Base-by-base conservation (phyloP, 2,329 filamentous ascomycete species). In the Chaetomiaceae sp. region DNA sequence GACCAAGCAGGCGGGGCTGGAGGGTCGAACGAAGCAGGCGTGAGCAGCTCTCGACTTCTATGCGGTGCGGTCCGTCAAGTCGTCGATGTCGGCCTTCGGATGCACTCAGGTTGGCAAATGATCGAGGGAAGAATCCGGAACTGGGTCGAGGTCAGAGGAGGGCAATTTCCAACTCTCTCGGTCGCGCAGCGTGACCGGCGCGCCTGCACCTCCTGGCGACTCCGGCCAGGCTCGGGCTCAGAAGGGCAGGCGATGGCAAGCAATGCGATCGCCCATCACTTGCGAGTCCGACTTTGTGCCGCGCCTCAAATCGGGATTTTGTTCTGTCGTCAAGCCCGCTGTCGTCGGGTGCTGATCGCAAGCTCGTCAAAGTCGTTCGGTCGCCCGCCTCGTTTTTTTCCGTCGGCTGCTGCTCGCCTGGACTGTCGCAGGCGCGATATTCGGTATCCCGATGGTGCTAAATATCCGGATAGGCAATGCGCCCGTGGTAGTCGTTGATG, bases 191-290 rank as follows among this genome's bases (percentile, higher is more conserved):
- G 27, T 33, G 31, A 29, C 17, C 48, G 20, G 23, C 19, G 31
- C 40, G 48, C 47, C 37, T 31, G 51, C 37, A 42, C 19, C 22
- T 43, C 17, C 40, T 9, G 22, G 27, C 19, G 6, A 17, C 14
- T 31, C 25, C n/a, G 14, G 27, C 19, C 15, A 17, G 47, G 19
- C 15, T 23, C 29, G 37, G 44, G 39, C 45, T 54, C 39, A 54
- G 40, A 38, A 49, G 39, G 20, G 23, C 40, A 48, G 39, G 11
- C 23, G 25, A 45, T 19, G 14, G 29, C 39, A 2, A 11, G 34
- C 1, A 15, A 46, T 14, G 51, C 40, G 19, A 54, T 34, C 23
- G 36, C 51, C 39, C 51, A 49, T 49, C 33, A 49, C 51, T 54
- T 40, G 38, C 12, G n/a, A n/a, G 19, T 29, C 25, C 46, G 25